phyloP scores from a whole-genome alignment of 257 asterid genomes.

The Haberlea rhodopensis region DNA sequence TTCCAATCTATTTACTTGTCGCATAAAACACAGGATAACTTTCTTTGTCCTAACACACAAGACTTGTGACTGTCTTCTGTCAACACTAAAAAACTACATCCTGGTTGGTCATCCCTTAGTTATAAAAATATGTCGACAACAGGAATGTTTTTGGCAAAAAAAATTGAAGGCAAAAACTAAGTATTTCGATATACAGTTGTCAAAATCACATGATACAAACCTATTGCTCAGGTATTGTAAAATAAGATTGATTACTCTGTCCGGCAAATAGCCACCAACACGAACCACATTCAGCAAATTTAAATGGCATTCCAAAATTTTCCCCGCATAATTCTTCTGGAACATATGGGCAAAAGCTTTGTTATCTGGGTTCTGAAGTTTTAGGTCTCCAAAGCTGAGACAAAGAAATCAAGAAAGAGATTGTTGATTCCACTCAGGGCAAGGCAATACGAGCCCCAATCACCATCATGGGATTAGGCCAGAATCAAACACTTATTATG shows the following conservation, averaged over 20 bases:
- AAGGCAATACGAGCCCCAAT: conserved; percentile 7
- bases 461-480: neutral
- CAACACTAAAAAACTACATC: neutral
- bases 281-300: conserved; percentile 81
- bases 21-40: neutral
- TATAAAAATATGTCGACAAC: neutral
- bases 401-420: conserved; percentile 18
- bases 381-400: conserved; percentile 85
- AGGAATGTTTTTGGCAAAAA: neutral
- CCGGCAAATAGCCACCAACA: conserved; percentile 91
- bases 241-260: conserved; percentile 90
- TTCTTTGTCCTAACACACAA: neutral
- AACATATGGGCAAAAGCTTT: conserved; percentile 95
- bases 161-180: too few relatives aligned
- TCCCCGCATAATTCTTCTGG: conserved; percentile 94
- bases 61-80: neutral
- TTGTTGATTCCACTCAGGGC: conserved; percentile 8
- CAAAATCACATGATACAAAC: conserved; percentile 38
- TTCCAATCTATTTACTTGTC: neutral
- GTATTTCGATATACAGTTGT: neutral
- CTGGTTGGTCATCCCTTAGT: neutral
- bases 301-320: conserved; percentile 89
- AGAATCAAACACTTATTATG: conserved; percentile 16
- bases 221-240: conserved; percentile 92
- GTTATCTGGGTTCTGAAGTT: conserved; percentile 92